Evolutionary conservation across 306 rosid genomes (phyloP), one percentile per base, ranked within the genome.

Genomic region (Carpinus fangiana): DNA sequence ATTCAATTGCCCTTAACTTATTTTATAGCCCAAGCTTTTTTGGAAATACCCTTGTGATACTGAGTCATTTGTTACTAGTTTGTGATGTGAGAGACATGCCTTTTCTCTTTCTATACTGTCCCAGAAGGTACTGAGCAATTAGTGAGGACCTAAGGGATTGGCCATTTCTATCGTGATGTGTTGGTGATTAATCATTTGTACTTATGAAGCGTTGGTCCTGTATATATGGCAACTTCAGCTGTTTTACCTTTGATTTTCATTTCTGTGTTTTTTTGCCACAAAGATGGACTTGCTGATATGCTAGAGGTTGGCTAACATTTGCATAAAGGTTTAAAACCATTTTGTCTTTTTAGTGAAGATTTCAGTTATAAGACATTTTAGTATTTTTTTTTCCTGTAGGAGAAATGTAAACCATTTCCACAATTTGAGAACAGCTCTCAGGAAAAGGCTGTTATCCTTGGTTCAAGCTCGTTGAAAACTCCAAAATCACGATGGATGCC

Each of bases 401-500:
- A 79, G 72, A 68, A 60, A 36, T 64, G 73, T 65, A 81, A 72
- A 70, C 76, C 73, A n/a, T 45, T 65, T 74, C 66, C 84, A 41
- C 77, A 74, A 28, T 21, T 59, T 70, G 89, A 86, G 17, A 61
- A 61, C 78, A 56, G 72, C 73, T 76, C 77, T 81, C 82, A 78
- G 66, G 91, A 62, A 82, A 86, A 79, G 67, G 85, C 79, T 80
- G 74, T 82, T 60, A 81, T 80, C 43, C 36, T 76, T 68, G 84
- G 80, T 80, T 79, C 96, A 78, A 82, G 76, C 61, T 8, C 84
- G 54, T 66, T 38, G 54, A 90, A 73, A 82, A 46, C 75, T 76
- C 98, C 96, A 5, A 85, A 74, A 73, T 94, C 97, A 23, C 96
- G 96, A 17, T 92, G 94, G 93, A 83, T 94, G 89, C 94, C 97